Percentiles rank a stretch among this genome's conserved stretches.
These are phyloP conservation scores for Phanerochaete carnosa DNA, from an alignment of 768 basidiomycete genomes.

Conservation along the genomic window DNA sequence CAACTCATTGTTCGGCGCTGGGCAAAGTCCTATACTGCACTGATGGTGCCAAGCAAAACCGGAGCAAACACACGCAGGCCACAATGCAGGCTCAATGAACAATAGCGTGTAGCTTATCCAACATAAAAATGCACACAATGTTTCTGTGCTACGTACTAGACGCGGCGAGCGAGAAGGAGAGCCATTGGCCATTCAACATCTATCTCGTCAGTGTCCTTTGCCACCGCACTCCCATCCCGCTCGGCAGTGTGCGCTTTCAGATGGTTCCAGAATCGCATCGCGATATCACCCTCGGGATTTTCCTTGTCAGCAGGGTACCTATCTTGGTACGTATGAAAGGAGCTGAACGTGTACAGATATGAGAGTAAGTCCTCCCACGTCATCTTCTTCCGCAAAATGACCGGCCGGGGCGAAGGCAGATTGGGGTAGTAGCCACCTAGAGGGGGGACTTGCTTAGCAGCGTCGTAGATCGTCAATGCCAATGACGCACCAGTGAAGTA, in stretches of 20 bases:
- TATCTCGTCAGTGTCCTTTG: constrained; percentile 20
- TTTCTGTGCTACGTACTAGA: not conserved
- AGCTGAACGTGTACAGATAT: constrained; percentile 71
- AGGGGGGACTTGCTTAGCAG: not conserved
- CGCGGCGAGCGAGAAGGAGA: constrained; percentile 18
- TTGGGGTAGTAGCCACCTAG: constrained; percentile 41
- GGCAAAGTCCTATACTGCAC: not conserved
- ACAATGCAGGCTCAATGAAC: too few species aligned
- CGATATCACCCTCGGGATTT: constrained; percentile 56
- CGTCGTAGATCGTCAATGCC: not conserved
- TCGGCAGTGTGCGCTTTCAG: constrained; percentile 37
- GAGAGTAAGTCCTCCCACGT: constrained; percentile 63
- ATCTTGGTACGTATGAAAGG: constrained; percentile 66
- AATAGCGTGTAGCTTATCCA: not conserved
- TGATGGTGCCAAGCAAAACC: not conserved
- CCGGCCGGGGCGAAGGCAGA: constrained; percentile 36
- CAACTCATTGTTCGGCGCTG: not conserved
- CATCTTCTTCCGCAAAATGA: constrained; percentile 57
- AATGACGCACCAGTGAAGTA: constrained; percentile 52
- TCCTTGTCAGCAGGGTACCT: constrained; percentile 52
- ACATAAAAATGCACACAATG: not conserved
- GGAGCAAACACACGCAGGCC: too few species aligned
- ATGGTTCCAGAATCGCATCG: constrained; percentile 58
- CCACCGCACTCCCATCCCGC: constrained; percentile 9
- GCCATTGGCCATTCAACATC: constrained; percentile 40